Conservation (phyloP, 257 asterid species). For the Solanum habrochaites region DNA sequence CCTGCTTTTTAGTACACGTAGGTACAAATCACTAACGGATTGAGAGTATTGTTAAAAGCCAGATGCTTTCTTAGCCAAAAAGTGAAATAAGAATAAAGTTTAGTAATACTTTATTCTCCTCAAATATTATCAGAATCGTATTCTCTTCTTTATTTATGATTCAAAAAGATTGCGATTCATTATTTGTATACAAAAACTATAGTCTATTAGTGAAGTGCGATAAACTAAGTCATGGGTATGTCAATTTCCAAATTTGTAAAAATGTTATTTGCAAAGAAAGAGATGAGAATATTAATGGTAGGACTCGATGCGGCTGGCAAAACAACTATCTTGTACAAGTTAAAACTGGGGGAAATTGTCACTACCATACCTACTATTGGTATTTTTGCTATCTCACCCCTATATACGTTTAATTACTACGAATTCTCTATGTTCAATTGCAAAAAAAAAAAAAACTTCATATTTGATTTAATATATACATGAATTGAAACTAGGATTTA, state of each 20-base stretch:
- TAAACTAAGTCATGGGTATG: slow-evolving; percentile 13
- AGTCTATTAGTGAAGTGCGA: neutral
- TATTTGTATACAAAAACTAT: neutral
- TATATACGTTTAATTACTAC: neutral
- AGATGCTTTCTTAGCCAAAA: neutral
- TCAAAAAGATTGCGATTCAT: neutral
- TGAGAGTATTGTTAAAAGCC: neutral
- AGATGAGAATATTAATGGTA: slow-evolving; percentile 46
- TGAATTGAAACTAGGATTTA: slow-evolving; percentile 20
- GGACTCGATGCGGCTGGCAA: slow-evolving; percentile 47
- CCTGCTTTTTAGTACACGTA: neutral
- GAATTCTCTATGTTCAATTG: neutral
- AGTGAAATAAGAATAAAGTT: neutral
- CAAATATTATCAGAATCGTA: slow-evolving; percentile 6
- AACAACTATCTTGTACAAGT: slow-evolving; percentile 36
- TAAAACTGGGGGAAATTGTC: slow-evolving; percentile 38
- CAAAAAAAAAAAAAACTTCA: neutral
- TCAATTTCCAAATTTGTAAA: slow-evolving; percentile 23
- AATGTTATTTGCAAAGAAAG: slow-evolving; percentile 24
- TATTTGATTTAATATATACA: neutral
- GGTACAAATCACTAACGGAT: neutral
- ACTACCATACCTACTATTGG: slow-evolving; percentile 46
- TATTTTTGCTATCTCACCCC: neutral
- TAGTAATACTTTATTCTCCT: slow-evolving; percentile 1
- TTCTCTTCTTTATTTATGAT: neutral